A percentile compares a stretch with the other conserved stretches of the same genome.
Evolutionary conservation across 192 early-diverging fungal genomes (phyloP).

Genomic region (Kappamyces sp.): DNA sequence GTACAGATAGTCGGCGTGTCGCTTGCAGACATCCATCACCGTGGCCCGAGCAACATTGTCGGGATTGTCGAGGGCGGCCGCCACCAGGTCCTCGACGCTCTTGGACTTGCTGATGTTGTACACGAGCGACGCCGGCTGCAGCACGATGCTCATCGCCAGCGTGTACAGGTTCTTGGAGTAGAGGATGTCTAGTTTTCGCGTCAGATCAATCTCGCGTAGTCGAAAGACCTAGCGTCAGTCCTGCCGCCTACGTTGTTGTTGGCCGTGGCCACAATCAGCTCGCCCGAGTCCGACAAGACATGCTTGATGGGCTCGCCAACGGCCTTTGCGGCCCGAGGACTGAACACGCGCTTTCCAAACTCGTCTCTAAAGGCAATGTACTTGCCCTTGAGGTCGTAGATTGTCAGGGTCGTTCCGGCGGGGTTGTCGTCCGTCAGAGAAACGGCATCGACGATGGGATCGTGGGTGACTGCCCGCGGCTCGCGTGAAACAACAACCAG

Average conservation of each 20-base stretch:
- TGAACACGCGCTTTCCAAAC: conserved; percentile 63
- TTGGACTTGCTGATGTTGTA: conserved; percentile 13
- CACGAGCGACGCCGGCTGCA: conserved; percentile 12
- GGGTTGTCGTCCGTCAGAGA: conserved; percentile 2
- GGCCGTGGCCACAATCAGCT: conserved; percentile 76
- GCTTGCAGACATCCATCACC: conserved; percentile 80
- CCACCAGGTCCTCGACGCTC: conserved; percentile 6
- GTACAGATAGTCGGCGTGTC: conserved; percentile 94
- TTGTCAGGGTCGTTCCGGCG: conserved; percentile 50
- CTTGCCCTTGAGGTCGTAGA: conserved; percentile 90
- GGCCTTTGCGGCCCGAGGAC: conserved; percentile 2
- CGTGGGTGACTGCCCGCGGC: not conserved
- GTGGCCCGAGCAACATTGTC: not conserved
- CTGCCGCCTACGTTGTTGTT: conserved; percentile 54
- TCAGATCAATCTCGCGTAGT: conserved; percentile 81
- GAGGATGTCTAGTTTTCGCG: conserved; percentile 78
- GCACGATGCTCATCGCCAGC: conserved; percentile 79
- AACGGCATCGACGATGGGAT: not conserved
- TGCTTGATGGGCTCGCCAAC: conserved; percentile 36
- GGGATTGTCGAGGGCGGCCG: not conserved
- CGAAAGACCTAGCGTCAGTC: conserved; percentile 54
- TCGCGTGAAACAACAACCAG: conserved; percentile 62
- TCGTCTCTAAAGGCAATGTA: conserved; percentile 81
- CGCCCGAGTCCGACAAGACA: conserved; percentile 83
- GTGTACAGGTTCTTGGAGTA: conserved; percentile 88